A percentile compares a stretch with the other conserved stretches of the same genome.
Conservation (phyloP, 2,329 filamentous ascomycete species). For the Aspergillus hiratsukae region DNA sequence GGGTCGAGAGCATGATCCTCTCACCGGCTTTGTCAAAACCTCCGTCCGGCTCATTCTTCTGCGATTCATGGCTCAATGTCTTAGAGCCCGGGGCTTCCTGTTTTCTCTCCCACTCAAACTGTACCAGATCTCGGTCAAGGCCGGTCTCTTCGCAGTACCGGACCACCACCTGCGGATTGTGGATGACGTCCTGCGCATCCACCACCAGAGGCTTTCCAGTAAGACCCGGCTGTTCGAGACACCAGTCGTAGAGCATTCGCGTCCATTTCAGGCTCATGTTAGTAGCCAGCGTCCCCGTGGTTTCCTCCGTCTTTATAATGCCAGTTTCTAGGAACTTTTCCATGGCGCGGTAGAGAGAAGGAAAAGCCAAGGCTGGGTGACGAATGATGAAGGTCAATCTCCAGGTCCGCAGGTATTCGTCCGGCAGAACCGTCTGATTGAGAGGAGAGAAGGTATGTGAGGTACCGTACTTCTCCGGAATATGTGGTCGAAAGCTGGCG, state of each 20-base stretch:
- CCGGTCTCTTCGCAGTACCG: conserved; percentile 27
- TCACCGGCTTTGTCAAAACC: background rate
- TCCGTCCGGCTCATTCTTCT: background rate
- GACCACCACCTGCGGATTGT: conserved; percentile 24
- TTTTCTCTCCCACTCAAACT: conserved; percentile 28
- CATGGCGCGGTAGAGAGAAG: conserved; percentile 34
- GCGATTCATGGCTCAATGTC: conserved; percentile 3
- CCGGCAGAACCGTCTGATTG: conserved; percentile 33
- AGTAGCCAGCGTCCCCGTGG: conserved; percentile 10
- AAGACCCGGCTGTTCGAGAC: conserved; percentile 18
- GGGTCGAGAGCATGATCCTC: conserved; percentile 27
- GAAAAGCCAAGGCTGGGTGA: conserved; percentile 37
- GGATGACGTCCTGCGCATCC: conserved; percentile 39
- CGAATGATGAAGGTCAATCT: conserved; percentile 35
- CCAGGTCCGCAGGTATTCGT: conserved; percentile 32
- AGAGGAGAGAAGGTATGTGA: conserved; percentile 19
- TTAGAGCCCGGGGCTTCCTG: conserved; percentile 4
- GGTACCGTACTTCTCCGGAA: conserved; percentile 13
- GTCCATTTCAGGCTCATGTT: conserved; percentile 30
- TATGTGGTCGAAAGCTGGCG: conserved; percentile 12
- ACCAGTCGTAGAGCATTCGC: conserved; percentile 35
- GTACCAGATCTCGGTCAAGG: conserved; percentile 27
- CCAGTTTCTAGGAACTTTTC: conserved; percentile 13
- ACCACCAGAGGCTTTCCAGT: conserved; percentile 26
- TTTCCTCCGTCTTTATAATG: conserved; percentile 12